These are phyloP conservation scores for Aphanomyces astaci DNA, from an alignment of 352 stramenopile species.

Conservation along the genomic window DNA sequence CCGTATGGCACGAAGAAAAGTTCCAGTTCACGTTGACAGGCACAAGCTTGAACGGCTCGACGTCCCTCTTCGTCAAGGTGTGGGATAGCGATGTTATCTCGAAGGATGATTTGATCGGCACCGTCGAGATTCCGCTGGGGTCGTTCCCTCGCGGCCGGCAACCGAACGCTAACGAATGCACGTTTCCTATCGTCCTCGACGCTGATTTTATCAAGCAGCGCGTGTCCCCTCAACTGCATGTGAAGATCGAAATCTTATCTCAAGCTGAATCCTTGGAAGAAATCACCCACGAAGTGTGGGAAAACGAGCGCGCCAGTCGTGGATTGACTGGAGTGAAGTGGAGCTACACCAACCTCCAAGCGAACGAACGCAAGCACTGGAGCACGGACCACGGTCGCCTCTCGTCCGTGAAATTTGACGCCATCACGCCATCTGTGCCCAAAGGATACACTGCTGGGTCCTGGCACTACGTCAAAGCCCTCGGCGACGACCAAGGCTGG, in stretches of 20 bases:
- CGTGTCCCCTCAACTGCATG: conserved; percentile 20
- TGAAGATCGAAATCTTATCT: conserved; percentile 26
- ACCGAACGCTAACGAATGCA: background rate
- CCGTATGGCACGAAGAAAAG: conserved; percentile 31
- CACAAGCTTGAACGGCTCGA: background rate
- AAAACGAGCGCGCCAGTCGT: conserved; percentile 32
- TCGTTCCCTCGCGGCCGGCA: conserved; percentile 6
- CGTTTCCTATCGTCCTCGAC: conserved; percentile 26
- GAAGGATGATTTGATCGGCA: conserved; percentile 29
- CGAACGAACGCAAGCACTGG: conserved; percentile 26
- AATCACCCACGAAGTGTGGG: conserved; percentile 30
- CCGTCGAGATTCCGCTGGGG: conserved; percentile 26
- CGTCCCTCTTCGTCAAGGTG: conserved; percentile 26
- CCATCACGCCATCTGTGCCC: conserved; percentile 26
- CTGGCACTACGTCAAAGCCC: conserved; percentile 32
- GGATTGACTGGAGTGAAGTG: background rate
- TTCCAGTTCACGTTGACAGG: conserved; percentile 34
- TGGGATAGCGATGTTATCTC: conserved; percentile 31
- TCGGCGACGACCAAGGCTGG: conserved; percentile 36
- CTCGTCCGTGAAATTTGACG: conserved; percentile 27
- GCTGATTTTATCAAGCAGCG: conserved; percentile 11
- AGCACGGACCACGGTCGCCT: conserved; percentile 18
- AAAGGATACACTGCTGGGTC: conserved; percentile 17
- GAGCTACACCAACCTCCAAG: background rate
- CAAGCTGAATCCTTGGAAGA: conserved; percentile 23